phyloP scores from a whole-genome alignment of 2,329 filamentous ascomycete species.

The Bimuria novae-zelandiae region DNA sequence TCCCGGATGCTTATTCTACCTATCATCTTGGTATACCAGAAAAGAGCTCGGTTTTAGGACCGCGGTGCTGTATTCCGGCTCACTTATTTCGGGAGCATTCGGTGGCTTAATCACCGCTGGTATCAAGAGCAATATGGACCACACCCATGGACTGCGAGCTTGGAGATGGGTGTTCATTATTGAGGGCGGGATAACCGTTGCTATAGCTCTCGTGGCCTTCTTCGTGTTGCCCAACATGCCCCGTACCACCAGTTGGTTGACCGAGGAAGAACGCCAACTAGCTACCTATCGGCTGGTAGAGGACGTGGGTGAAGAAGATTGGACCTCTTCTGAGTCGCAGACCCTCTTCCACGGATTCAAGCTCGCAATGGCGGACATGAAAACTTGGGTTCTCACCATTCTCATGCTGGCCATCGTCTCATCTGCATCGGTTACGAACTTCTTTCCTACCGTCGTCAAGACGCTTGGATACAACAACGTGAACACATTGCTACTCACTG shows the following conservation, averaged over 20 bases:
- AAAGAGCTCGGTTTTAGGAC: constrained; percentile 70
- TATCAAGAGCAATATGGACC: constrained; percentile 69
- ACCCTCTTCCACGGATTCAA: constrained; percentile 48
- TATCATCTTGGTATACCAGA: constrained; percentile 70
- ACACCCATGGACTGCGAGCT: constrained; percentile 59
- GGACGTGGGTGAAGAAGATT: constrained; percentile 49
- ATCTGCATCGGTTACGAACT: constrained; percentile 49
- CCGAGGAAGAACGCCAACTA: constrained; percentile 45
- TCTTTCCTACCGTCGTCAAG: constrained; percentile 67
- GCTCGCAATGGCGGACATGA: constrained; percentile 46
- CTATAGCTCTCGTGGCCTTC: constrained; percentile 61
- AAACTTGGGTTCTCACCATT: constrained; percentile 47
- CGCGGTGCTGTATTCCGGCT: constrained; percentile 69
- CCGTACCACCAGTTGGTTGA: constrained; percentile 49
- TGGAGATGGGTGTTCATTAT: constrained; percentile 74
- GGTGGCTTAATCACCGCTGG: constrained; percentile 65
- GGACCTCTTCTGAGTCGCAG: constrained; percentile 41
- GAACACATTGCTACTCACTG: constrained; percentile 53
- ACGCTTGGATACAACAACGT: constrained; percentile 63
- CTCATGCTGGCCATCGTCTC: constrained; percentile 48
- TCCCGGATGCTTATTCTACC: constrained; percentile 66
- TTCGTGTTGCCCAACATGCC: constrained; percentile 72
- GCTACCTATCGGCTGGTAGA: constrained; percentile 44
- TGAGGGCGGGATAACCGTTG: constrained; percentile 68
- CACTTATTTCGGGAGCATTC: constrained; percentile 72